Evolutionary conservation across 2,329 filamentous ascomycete species (phyloP), one percentile per base, ranked within the genome.

Genomic region (Calonectria leucothoes): DNA sequence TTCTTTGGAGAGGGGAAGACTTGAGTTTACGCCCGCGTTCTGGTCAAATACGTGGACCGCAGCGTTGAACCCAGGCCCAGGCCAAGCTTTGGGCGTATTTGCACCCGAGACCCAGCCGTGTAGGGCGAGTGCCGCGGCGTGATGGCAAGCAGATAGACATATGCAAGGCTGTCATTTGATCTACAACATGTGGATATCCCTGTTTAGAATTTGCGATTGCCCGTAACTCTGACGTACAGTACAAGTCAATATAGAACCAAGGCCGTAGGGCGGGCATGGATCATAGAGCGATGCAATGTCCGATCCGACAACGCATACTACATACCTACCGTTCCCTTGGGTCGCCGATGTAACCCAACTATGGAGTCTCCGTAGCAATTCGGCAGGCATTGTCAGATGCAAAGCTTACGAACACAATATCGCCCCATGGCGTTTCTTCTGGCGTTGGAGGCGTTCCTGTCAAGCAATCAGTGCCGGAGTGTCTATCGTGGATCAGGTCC

Each of bases 311-410:
- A 61, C 55, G 55, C 55, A 61, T 61, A 37, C 55, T 37, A 61
- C 55, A 25, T 61, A 25, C 55, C 55, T 61, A 61, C 55, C 55
- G 25, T 61, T 61, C 55, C 55, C 55, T 61, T 61, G 55, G 55
- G 55, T 61, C 55, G n/a, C 55, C 55, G 55, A 61, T 61, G 55
- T 61, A 61, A 61, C 55, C 55, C 55, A 61, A 61, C 33, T 61
- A 61, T 61, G 55, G 55, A 61, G 35, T 23, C 52, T 57, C n/a
- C 20, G 20, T 57, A 57, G 52, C 29, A 57, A 57, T 33, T 57
- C 55, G 35, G 55, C 55, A 61, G 55, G 55, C 55, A 61, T 35
- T 20, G 35, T 35, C 55, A 33, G 55, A 61, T 17, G 55, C 15
- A 61, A 37, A 39, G 35, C 23, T 61, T 37, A 23, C 33, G 7